Evolutionary conservation across 2,329 filamentous ascomycete genomes (phyloP), one percentile per base, ranked within the genome.

Genomic region (Stagonosporopsis cucurbitacearum): DNA sequence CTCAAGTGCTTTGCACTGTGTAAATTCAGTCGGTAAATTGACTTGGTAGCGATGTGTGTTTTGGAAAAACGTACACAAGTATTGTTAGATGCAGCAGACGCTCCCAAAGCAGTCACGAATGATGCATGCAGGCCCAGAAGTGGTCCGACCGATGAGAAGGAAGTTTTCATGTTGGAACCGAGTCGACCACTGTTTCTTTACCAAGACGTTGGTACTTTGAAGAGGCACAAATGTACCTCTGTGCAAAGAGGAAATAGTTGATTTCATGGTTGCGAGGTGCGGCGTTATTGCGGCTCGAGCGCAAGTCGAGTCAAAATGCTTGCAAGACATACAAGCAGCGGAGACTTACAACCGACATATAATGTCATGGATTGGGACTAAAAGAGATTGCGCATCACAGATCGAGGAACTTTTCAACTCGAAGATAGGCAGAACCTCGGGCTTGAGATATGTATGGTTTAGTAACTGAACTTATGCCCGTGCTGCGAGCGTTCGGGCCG

Each of bases 1-100:
- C 41, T 62, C 43, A 28, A 69, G 51, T 23, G 63, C 54, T 48
- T 54, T 36, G 47, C 64, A 67, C 67, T 69, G 30, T 11, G 17
- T 5, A 11, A 15, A 20, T 20, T 9, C 12, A 4, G 11, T 37
- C 11, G 20, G 35, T 19, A 15, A 20, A 8, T 20, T n/a, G n/a
- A 20, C 11, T 37, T 20, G 8, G 35, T 37, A 20, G 12, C 2
- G 11, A 12, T 6, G 6, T 9, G 8, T 12, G 19, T 20, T 20
- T 8, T 20, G 8, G 6, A 8, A 26, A 13, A 5, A 26, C 37
- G n/a, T 41, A 41, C 37, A 25, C 37, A 50, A 17, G 37, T 35
- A 23, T 42, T 28, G 37, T 50, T 50, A 7, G 28, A 42, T 11
- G 12, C 19, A 8, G 22, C 25, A 30, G 46, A 20, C 44, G 30